A percentile compares a stretch with the other conserved stretches of the same genome.
Evolutionary conservation across 2,329 filamentous ascomycete species (phyloP).

Genomic region (Paraphoma chrysanthemicola): DNA sequence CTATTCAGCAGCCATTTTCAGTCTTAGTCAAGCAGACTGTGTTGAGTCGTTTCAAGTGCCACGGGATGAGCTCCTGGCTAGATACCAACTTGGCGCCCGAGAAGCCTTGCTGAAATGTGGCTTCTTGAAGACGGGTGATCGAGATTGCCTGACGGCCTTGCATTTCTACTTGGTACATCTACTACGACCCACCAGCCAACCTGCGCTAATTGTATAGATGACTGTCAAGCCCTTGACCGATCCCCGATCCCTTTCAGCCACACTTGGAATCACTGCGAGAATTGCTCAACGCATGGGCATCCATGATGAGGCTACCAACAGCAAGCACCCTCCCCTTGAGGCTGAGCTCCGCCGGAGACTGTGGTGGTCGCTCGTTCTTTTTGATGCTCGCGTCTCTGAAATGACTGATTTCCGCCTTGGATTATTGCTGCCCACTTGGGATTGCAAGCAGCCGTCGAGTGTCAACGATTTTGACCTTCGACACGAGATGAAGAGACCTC

Average conservation of each 20-base stretch:
- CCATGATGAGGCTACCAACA: slow-evolving; percentile 61
- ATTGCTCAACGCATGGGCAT: slow-evolving; percentile 68
- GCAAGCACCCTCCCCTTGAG: slow-evolving; percentile 63
- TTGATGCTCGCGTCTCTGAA: slow-evolving; percentile 63
- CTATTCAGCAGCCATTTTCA: slow-evolving; percentile 48
- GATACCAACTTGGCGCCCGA: slow-evolving; percentile 67
- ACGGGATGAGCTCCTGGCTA: slow-evolving; percentile 59
- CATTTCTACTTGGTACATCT: slow-evolving; percentile 59
- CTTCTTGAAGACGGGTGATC: slow-evolving; percentile 63
- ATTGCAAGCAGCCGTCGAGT: slow-evolving; percentile 59
- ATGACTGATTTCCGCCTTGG: slow-evolving; percentile 59
- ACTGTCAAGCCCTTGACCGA: slow-evolving; percentile 59
- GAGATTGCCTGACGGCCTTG: slow-evolving; percentile 60
- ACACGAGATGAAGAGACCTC: slow-evolving; percentile 49
- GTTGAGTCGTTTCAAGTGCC: slow-evolving; percentile 59
- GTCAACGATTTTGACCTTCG: slow-evolving; percentile 59
- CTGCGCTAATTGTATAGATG: slow-evolving; percentile 53
- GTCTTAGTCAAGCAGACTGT: slow-evolving; percentile 64
- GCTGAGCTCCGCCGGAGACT: slow-evolving; percentile 67
- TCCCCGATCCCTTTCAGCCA: slow-evolving; percentile 59
- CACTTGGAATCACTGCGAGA: slow-evolving; percentile 64
- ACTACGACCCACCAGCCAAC: too few species aligned
- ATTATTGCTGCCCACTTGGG: slow-evolving; percentile 55
- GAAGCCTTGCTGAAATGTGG: slow-evolving; percentile 67
- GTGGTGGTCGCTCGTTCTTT: slow-evolving; percentile 67